These are phyloP conservation scores for Coelastrella sp. DNA, from an alignment of 139 green algal genomes.

Conservation along the genomic window DNA sequence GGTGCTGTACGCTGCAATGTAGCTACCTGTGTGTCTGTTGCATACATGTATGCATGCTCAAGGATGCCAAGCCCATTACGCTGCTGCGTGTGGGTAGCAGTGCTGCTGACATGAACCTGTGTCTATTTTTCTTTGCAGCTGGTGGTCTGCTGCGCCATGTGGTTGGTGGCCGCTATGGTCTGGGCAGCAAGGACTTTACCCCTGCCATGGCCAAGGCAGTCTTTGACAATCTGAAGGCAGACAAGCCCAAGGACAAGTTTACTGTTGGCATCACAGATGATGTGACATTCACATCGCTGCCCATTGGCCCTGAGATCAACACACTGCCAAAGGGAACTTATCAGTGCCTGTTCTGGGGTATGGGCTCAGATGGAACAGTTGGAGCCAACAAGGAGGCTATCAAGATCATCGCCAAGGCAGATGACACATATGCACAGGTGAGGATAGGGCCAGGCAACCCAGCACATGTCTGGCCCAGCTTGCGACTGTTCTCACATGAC, in stretches of 20 bases:
- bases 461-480: background rate
- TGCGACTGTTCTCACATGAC: background rate
- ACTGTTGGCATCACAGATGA: conserved; percentile 66
- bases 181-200: conserved; percentile 76
- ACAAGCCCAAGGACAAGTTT: conserved; percentile 48
- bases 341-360: conserved; percentile 77
- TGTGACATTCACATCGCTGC: conserved; percentile 61
- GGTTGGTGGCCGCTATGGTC: conserved; percentile 71
- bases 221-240: conserved; percentile 63
- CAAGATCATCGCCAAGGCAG: conserved; percentile 67
- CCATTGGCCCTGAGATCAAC: conserved; percentile 48
- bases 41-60: too few species aligned
- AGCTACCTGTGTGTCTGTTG: background rate
- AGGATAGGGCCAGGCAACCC: background rate
- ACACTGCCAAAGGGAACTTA: conserved; percentile 59
- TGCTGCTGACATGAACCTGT: too few species aligned
- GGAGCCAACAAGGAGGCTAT: conserved; percentile 77
- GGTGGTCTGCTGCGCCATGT: conserved; percentile 37
- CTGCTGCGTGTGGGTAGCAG: too few species aligned
- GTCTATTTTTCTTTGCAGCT: background rate
- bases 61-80: too few species aligned
- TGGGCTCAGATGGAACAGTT: conserved; percentile 72
- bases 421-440: conserved; percentile 58
- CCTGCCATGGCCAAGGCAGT: conserved; percentile 64
- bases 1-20: background rate